Evolutionary conservation across 306 rosid species (phyloP), one percentile per base, ranked within the genome.

Genomic region (Pyrus betulifolia): DNA sequence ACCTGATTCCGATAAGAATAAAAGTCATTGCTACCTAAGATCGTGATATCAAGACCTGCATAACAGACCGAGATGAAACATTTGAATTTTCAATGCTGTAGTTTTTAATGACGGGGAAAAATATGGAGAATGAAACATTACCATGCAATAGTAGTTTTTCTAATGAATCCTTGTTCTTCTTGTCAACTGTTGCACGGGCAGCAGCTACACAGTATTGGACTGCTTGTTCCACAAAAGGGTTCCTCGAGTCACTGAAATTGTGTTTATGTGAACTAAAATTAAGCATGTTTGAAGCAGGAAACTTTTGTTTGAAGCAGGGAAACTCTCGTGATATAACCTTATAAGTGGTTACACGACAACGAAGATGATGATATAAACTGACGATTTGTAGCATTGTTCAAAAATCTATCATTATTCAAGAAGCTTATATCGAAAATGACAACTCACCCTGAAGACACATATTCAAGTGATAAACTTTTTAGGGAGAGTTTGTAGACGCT

Each of bases 171-270:
- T 81, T 85, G 84, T 87, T 87, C 81, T 72, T 79, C 46, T 89
- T 71, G 83, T 88, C 96, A 68, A 85, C 55, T 9, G 88, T 84
- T 21, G 97, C 92, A 80, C 78, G 76, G 4, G 97, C 99, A 40
- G 97, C 93, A 69, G 99, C 97, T 28, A 92, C 96, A 71, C 93
- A 84, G 71, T 92, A 95, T 70, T 87, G 96, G 86, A 95, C 89
- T 30, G 97, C 97, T 81, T 87, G 89, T 77, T 95, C 99, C 64
- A 95, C 97, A 84, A 95, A 95, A 72, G 99, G 97, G 84, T 95
- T 95, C 52, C 92, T 79, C 7, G 87, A 65, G 70, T 85, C 96
- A 71, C 99, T 95, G 96, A 80, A 92, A 85, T 35, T 80, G 73
- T 73, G 52, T 49, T 46, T 15, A 4, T 49, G 17, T 15, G 8